phyloP scores from a whole-genome alignment of 2,329 filamentous ascomycete genomes.

The Emydomyces testavorans region DNA sequence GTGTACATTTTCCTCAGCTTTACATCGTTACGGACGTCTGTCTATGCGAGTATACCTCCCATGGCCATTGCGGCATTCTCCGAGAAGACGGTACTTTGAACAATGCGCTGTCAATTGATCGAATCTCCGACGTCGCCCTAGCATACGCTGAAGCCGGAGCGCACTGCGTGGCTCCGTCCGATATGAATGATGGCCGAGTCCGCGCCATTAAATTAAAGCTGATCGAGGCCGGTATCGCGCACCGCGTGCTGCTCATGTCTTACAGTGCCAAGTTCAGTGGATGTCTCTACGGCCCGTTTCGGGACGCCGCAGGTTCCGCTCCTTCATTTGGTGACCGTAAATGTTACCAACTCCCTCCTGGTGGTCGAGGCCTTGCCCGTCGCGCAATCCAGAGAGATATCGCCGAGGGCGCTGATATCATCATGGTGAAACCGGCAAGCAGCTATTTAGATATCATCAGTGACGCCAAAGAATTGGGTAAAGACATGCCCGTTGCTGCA shows the following conservation, averaged over 20 bases:
- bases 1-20: constrained; percentile 73
- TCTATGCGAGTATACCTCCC: constrained; percentile 95
- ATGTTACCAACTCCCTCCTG: constrained; percentile 93
- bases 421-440: constrained; percentile 97
- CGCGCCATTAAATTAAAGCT: constrained; percentile 96
- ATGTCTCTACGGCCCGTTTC: constrained; percentile 92
- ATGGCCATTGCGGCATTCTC: constrained; percentile 94
- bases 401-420: constrained; percentile 85
- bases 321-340: constrained; percentile 89
- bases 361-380: constrained; percentile 79
- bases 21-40: constrained; percentile 92
- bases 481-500: constrained; percentile 82
- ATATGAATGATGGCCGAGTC: constrained; percentile 98
- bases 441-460: constrained; percentile 96
- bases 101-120: constrained; percentile 84
- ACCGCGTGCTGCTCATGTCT: constrained; percentile 87
- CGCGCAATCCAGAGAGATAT: constrained; percentile 86
- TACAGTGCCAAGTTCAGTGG: constrained; percentile 97
- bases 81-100: constrained; percentile 86
- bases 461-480: constrained; percentile 87
- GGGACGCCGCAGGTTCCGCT: constrained; percentile 81
- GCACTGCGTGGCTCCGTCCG: constrained; percentile 90
- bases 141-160: constrained; percentile 92
- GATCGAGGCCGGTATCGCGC: constrained; percentile 85
- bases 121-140: constrained; percentile 93